Evolutionary conservation across 202 grass and related monocot genomes (phyloP).

Genomic region (Carex arenaria): DNA sequence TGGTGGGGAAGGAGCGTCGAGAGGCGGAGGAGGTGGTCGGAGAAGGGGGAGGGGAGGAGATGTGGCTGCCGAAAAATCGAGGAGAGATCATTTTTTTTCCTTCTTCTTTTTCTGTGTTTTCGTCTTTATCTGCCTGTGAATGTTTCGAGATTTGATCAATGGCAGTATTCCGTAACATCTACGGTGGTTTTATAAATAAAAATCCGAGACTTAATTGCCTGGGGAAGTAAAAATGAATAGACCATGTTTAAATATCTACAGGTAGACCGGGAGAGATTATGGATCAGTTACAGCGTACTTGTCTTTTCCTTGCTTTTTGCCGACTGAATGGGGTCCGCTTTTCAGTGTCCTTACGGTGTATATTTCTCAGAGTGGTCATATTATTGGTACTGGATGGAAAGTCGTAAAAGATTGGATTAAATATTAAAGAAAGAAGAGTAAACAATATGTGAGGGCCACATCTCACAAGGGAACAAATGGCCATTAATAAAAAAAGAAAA

Average conservation of each 20-base stretch:
- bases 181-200: conserved; percentile 6
- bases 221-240: background rate
- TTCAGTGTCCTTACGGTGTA: background rate
- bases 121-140: background rate
- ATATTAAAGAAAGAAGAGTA: background rate
- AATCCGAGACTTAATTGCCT: too few species aligned
- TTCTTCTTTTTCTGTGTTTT: background rate
- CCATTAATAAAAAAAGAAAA: background rate
- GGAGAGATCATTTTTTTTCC: conserved; percentile 5
- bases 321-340: background rate
- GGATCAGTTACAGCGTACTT: background rate
- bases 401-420: background rate
- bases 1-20: background rate
- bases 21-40: background rate
- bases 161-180: background rate
- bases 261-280: background rate
- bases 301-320: background rate
- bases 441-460: background rate
- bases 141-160: background rate
- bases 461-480: background rate
- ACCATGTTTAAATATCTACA: background rate
- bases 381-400: background rate
- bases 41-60: conserved; percentile 13
- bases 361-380: background rate
- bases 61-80: conserved; percentile 14